Base-by-base conservation (phyloP, 1,284 basidiomycete genomes). In the Microbotryomycetes sp. region DNA sequence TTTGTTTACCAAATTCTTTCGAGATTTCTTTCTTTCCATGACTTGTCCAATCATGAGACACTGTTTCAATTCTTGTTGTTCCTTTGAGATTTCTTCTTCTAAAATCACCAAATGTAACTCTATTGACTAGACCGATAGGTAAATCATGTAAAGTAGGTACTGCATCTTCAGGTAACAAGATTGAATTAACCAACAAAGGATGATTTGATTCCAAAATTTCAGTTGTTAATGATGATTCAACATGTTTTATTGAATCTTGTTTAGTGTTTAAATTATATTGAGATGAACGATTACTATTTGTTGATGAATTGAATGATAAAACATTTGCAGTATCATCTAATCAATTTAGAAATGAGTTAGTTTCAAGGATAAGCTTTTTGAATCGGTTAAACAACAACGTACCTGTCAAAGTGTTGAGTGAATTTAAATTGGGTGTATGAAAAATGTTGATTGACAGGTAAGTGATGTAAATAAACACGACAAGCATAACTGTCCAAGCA, bases 391-490 rank as follows among this genome's bases (percentile, higher is more conserved):
- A 42, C 36, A 9, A 42, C 9, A 42, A 42, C 54, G 42, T 15
- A 57, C 68, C 70, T 23, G 56, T 50, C 12, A 68, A 54, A 1
- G 62, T 50, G 4, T 61, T 58, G 47, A 66, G 49, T 1, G 58
- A 56, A 16, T 54, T 47, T 6, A 66, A 56, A 12, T 66, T 15
- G 1, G 69, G 64, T 14, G 71, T 71, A 52, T 65, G 53, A 48
- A 64, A 68, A 25, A 73, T 59, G 58, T 70, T 72, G 60, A 73
- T 59, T 23, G 62, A 51, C 23, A 69, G 60, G 60, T 73, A 73
- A 26, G 58, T 52, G 23, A 65, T 23, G 58, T 73, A 73, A 58
- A 64, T 49, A 59, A 65, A 71, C 5, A 59, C 62, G n/a, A 69
- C 64, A 30, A 60, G 52, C 59, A 72, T 65, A 54, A 68, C 64